Evolutionary conservation across 352 stramenopile genomes (phyloP), one percentile per base, ranked within the genome.

Genomic region (Thraustotheca clavata): DNA sequence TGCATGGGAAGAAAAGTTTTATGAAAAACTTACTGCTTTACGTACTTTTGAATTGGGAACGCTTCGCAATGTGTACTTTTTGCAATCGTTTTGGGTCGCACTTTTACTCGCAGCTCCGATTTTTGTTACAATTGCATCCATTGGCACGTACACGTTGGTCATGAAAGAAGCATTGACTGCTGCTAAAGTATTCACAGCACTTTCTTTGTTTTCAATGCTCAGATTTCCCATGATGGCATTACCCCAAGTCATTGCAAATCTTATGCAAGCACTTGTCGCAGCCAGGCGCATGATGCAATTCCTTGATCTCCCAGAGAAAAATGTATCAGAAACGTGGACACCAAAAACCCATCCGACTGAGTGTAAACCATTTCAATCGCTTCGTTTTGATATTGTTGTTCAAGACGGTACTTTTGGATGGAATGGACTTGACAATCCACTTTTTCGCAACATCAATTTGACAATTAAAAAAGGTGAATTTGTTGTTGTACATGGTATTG

Each of bases 1-100:
- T 71, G 83, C 82, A 1, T 97, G 86, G 86, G 89, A 98, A 72
- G 66, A 75, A 43, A 87, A 93, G 34, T 97, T 98, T 71, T 76
- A 77, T 6, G 86, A 80, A n/a, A 86, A 96, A 7, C 81, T 87
- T 33, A 60, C 63, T 1, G 48, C 55, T 36, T 57, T 67, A 5
- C 69, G 76, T 0, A 71, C 60, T 27, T 57, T 69, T 24, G 80
- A 91, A 59, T 68, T 89, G 0, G 62, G 68, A 27, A 65, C 73
- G 12, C 55, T 91, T 5, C 85, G 77, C 76, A 60, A 60, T n/a
- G 77, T 84, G 32, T 68, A 86, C 57, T 46, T 76, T 33, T 76
- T 81, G 38, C 72, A 71, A 7, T 76, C 73, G 8, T 54, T 70
- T 27, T 74, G 74, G 26, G 73, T 79, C 57, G 73, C 74, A 5